phyloP scores from a whole-genome alignment of 352 stramenopile species.

The Pythium periplocum region DNA sequence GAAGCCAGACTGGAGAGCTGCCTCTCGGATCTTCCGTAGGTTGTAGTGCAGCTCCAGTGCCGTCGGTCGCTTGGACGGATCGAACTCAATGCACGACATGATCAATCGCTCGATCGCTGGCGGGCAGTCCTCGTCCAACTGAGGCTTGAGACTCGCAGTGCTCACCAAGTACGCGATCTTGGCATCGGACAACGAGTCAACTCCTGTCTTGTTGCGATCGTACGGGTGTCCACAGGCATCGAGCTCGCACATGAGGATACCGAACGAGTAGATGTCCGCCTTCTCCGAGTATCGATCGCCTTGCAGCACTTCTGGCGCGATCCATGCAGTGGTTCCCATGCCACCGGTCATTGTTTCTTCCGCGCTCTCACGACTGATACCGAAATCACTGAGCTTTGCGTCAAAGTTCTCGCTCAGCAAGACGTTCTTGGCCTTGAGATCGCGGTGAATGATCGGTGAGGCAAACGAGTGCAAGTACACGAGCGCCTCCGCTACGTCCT shows the following conservation, averaged over 20 bases:
- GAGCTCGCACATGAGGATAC: conserved; percentile 43
- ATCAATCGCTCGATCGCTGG: background rate
- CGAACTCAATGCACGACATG: background rate
- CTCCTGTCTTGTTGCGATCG: conserved; percentile 5
- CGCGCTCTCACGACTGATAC: conserved; percentile 27
- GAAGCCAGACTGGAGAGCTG: background rate
- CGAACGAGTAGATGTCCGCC: conserved; percentile 56
- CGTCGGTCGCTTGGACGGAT: background rate
- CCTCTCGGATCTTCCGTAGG: background rate
- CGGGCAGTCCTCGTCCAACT: conserved; percentile 8
- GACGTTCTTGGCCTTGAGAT: conserved; percentile 56
- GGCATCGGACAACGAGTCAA: conserved; percentile 2
- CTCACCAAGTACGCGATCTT: conserved; percentile 6
- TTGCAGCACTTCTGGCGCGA: conserved; percentile 45
- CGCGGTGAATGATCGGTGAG: conserved; percentile 41
- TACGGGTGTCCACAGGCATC: conserved; percentile 46
- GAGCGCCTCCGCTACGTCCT: conserved; percentile 31
- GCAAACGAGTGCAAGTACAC: conserved; percentile 38
- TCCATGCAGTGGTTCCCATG: conserved; percentile 48
- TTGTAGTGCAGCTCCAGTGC: background rate
- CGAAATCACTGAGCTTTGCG: conserved; percentile 22
- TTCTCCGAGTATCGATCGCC: conserved; percentile 37
- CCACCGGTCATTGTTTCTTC: conserved; percentile 33
- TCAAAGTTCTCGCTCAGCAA: conserved; percentile 29
- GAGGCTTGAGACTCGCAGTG: background rate